phyloP scores from a whole-genome alignment of 2,329 filamentous ascomycete species.

The Cladophialophora carrionii region DNA sequence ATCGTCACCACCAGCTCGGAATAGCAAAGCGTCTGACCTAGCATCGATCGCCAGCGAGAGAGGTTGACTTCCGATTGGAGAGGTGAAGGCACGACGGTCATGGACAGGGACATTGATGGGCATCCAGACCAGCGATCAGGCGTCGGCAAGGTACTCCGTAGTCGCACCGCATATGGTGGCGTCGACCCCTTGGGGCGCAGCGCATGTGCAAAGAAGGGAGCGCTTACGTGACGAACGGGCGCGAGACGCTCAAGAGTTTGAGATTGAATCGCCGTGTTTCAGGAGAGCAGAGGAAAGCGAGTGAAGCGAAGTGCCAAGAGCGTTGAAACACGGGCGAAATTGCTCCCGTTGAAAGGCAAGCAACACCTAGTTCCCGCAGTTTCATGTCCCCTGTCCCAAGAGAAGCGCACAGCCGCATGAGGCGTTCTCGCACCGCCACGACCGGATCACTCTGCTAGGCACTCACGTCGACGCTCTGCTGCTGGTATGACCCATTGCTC shows the following conservation, averaged over 20 bases:
- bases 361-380: not conserved
- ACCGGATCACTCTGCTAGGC: not conserved
- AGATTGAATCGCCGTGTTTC: constrained; percentile 1
- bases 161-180: not conserved
- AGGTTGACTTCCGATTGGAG: not conserved
- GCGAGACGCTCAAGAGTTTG: constrained; percentile 7
- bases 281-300: not conserved
- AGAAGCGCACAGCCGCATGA: not conserved
- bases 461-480: not conserved
- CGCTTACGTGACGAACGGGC: not conserved
- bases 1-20: not conserved
- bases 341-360: not conserved
- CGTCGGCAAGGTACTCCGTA: not conserved
- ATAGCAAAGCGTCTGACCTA: not conserved
- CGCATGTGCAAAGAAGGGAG: not conserved
- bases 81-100: not conserved
- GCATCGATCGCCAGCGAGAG: not conserved
- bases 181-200: not conserved
- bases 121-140: not conserved
- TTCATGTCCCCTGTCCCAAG: not conserved
- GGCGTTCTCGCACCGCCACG: not conserved
- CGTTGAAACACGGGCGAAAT: not conserved
- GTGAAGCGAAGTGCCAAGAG: not conserved
- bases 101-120: not conserved
- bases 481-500: no score